phyloP scores from a whole-genome alignment of 768 basidiomycete species.

The Boletus reticulatus region DNA sequence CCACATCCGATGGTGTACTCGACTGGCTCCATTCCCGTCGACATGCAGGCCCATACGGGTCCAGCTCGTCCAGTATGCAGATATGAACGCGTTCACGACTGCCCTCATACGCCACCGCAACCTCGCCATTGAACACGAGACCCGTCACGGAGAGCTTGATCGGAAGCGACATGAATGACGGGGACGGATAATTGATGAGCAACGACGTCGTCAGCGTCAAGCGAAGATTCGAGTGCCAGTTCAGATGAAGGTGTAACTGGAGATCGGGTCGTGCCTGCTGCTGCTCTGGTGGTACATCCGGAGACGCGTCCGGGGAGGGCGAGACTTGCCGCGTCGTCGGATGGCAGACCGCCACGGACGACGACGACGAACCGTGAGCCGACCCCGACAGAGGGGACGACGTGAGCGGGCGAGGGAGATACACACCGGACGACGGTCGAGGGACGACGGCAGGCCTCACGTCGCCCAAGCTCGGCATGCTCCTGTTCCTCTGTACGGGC shows the following conservation, averaged over 20 bases:
- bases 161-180: slow-evolving; percentile 95
- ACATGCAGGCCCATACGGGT: slow-evolving; percentile 76
- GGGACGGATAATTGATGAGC: slow-evolving; percentile 95
- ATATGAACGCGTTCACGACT: slow-evolving; percentile 78
- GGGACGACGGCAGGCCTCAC: slow-evolving; percentile 32
- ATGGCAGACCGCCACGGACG: slow-evolving; percentile 16
- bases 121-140: slow-evolving; percentile 80
- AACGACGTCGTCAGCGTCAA: slow-evolving; percentile 90
- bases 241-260: slow-evolving; percentile 83
- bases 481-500: slow-evolving; percentile 22
- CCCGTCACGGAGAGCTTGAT: slow-evolving; percentile 92
- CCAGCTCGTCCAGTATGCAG: slow-evolving; percentile 84
- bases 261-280: slow-evolving; percentile 54
- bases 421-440: slow-evolving; percentile 20
- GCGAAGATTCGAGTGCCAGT: slow-evolving; percentile 86
- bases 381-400: slow-evolving; percentile 24
- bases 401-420: slow-evolving; percentile 36
- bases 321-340: slow-evolving; percentile 15
- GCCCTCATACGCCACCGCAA: slow-evolving; percentile 91
- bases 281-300: slow-evolving; percentile 19
- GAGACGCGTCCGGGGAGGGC: slow-evolving; percentile 6
- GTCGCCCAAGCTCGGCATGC: slow-evolving; percentile 39
- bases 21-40: slow-evolving; percentile 47
- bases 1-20: slow-evolving; percentile 58
- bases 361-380: slow-evolving; percentile 2